These are phyloP conservation scores for Vaccinium darrowii DNA, from an alignment of 148 eudicot species.

Conservation along the genomic window DNA sequence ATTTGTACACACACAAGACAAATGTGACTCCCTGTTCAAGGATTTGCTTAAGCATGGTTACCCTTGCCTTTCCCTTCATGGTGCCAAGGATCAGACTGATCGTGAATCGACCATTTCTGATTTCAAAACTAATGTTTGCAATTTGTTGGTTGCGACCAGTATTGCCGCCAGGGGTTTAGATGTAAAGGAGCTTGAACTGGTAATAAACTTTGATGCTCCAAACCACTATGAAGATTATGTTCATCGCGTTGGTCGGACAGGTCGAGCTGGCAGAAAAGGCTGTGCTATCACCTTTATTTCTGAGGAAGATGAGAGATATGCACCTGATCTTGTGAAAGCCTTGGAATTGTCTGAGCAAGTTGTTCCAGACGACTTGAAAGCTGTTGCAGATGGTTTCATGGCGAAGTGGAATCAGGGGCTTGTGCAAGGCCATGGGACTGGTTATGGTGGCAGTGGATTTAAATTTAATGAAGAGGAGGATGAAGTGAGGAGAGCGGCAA, in stretches of 20 bases:
- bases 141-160: conserved; percentile 73
- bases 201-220: conserved; percentile 70
- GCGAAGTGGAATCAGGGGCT: conserved; percentile 76
- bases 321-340: conserved; percentile 78
- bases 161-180: conserved; percentile 84
- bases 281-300: conserved; percentile 73
- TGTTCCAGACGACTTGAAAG: conserved; percentile 71
- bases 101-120: conserved; percentile 80
- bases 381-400: conserved; percentile 73
- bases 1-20: conserved; percentile 74
- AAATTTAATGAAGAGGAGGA: conserved; percentile 89
- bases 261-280: conserved; percentile 81
- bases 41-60: conserved; percentile 72
- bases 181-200: conserved; percentile 83
- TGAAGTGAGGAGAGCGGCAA: conserved; percentile 78
- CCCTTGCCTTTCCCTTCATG: conserved; percentile 84
- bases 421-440: conserved; percentile 77
- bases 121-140: conserved; percentile 79
- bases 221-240: conserved; percentile 88
- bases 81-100: conserved; percentile 83
- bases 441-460: conserved; percentile 85
- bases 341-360: conserved; percentile 71
- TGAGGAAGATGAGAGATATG: conserved; percentile 66
- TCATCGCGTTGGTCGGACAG: conserved; percentile 83
- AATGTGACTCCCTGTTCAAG: conserved; percentile 66